phyloP scores from a whole-genome alignment of 352 stramenopile species.

The Phytophthora ramorum region DNA sequence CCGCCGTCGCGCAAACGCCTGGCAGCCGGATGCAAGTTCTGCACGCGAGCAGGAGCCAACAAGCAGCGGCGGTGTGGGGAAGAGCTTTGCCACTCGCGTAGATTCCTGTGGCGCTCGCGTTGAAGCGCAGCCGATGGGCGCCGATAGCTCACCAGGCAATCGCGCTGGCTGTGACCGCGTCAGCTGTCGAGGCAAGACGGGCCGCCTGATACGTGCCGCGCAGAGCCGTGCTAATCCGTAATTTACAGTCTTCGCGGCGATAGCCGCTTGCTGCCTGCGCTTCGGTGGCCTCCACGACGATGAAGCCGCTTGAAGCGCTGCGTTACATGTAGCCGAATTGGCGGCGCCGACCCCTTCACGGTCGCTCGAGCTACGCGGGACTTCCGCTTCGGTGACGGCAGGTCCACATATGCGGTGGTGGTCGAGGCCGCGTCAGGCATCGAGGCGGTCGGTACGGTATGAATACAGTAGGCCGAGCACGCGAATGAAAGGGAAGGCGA shows the following conservation, averaged over 20 bases:
- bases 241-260: conserved; percentile 20
- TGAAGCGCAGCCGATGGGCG: conserved; percentile 22
- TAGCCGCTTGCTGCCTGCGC: conserved; percentile 1
- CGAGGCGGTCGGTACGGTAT: conserved; percentile 14
- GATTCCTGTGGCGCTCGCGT: conserved; percentile 5
- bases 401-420: conserved; percentile 23
- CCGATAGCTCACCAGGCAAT: conserved; percentile 35
- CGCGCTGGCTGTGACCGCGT: conserved; percentile 25
- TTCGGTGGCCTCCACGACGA: background rate
- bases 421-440: conserved; percentile 6
- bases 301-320: no score
- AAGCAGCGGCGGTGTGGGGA: background rate
- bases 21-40: background rate
- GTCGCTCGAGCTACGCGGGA: background rate
- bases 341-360: background rate
- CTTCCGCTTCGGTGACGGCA: conserved; percentile 1
- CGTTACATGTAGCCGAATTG: background rate
- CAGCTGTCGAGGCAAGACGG: conserved; percentile 36
- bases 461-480: conserved; percentile 22
- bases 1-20: background rate
- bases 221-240: conserved; percentile 31
- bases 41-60: background rate
- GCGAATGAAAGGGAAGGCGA: conserved; percentile 10
- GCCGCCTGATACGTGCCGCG: conserved; percentile 40
- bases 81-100: background rate